phyloP scores from a whole-genome alignment of 192 early-diverging fungal species.

The Backusella parvicylindrica region DNA sequence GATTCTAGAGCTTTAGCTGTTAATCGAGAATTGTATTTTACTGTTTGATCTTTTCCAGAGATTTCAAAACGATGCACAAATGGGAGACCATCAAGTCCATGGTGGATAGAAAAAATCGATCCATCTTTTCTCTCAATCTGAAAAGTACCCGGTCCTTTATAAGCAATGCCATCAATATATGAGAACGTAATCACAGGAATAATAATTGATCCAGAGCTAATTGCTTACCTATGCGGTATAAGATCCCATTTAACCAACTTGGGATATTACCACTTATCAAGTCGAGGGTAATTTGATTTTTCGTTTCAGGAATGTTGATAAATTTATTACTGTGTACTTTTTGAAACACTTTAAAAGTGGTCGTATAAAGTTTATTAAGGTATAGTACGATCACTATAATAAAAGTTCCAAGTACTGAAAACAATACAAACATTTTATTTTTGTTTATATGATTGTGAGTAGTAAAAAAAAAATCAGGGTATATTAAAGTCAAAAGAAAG shows the following conservation, averaged over 20 bases:
- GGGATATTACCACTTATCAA: slow-evolving; percentile 41
- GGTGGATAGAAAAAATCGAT: slow-evolving; percentile 17
- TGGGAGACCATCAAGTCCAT: slow-evolving; percentile 31
- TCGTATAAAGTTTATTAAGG: no score
- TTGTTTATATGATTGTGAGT: no score
- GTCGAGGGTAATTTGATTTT: slow-evolving; percentile 16
- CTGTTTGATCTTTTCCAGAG: background rate
- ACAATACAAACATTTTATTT: no score
- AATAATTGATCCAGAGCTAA: background rate
- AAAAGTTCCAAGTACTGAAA: no score
- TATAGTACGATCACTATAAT: no score
- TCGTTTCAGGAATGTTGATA: slow-evolving; percentile 32
- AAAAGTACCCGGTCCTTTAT: slow-evolving; percentile 26
- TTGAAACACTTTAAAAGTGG: no score
- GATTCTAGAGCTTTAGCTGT: slow-evolving; percentile 14
- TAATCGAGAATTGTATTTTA: slow-evolving; percentile 26
- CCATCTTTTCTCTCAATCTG: slow-evolving; percentile 16
- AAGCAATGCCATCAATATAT: no score
- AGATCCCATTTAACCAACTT: slow-evolving; percentile 44
- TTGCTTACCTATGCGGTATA: slow-evolving; percentile 43
- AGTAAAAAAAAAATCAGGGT: no score
- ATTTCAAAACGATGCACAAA: slow-evolving; percentile 29
- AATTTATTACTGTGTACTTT: no score
- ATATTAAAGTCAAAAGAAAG: no score
- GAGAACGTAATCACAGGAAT: no score